phyloP scores from a whole-genome alignment of 257 asterid genomes.

The Fraxinus americana region DNA sequence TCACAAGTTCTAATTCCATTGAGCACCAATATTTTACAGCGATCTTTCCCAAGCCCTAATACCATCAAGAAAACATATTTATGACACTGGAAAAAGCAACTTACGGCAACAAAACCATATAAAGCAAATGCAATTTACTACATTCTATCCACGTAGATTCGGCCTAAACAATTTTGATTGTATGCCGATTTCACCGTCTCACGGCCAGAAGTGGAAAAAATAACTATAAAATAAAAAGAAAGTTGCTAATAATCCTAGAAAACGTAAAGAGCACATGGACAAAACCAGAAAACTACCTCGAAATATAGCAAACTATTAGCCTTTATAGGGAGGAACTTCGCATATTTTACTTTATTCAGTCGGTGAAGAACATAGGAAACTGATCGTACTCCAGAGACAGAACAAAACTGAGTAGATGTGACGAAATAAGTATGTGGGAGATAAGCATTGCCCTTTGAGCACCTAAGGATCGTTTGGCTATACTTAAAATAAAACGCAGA shows the following conservation, averaged over 20 bases:
- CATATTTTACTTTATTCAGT: neutral
- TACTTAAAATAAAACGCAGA: no score
- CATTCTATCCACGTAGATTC: neutral
- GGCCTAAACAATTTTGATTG: neutral
- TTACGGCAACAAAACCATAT: neutral
- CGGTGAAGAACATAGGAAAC: neutral
- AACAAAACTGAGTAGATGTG: neutral
- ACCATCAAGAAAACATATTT: neutral
- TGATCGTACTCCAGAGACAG: neutral
- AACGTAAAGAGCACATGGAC: neutral
- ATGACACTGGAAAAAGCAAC: neutral
- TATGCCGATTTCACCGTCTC: conserved; percentile 11
- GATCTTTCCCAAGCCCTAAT: neutral
- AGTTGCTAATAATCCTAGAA: neutral
- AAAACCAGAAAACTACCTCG: conserved; percentile 9
- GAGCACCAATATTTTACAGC: conserved; percentile 6
- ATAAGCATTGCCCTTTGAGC: neutral
- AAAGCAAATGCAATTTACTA: conserved; percentile 10
- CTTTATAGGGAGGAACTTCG: conserved; percentile 2
- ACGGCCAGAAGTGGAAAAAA: neutral
- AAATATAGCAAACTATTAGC: conserved; percentile 13
- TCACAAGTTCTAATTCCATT: neutral
- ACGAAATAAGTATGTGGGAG: no score
- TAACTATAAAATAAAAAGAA: neutral
- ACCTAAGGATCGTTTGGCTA: neutral